Percentiles rank a stretch among this genome's conserved stretches.
These are phyloP conservation scores for Agrocybe pediades DNA, from an alignment of 768 basidiomycete species.

Conservation along the genomic window DNA sequence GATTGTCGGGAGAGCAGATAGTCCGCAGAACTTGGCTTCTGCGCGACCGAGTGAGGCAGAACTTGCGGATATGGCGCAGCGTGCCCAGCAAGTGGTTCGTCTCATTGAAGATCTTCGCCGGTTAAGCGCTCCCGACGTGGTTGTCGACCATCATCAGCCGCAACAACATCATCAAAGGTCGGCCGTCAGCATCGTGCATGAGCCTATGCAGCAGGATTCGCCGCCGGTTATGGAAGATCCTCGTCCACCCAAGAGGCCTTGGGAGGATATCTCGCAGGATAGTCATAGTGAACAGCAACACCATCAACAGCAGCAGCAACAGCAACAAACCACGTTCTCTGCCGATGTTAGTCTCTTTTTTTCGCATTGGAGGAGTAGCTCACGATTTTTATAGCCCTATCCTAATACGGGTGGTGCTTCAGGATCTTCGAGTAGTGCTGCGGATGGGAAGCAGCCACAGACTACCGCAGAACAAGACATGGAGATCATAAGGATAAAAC, in stretches of 20 bases:
- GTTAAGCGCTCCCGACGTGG: slow-evolving; percentile 36
- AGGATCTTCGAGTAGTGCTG: background rate
- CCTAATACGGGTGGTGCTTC: slow-evolving; percentile 14
- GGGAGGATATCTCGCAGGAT: slow-evolving; percentile 71
- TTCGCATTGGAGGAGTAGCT: background rate
- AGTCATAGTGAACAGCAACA: slow-evolving; percentile 20
- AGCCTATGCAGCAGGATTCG: slow-evolving; percentile 16
- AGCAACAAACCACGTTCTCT: slow-evolving; percentile 27
- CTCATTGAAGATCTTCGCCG: slow-evolving; percentile 65
- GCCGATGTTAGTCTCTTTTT: background rate
- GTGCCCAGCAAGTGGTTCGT: slow-evolving; percentile 66
- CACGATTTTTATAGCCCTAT: background rate
- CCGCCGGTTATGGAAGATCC: slow-evolving; percentile 38
- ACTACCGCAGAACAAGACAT: slow-evolving; percentile 81
- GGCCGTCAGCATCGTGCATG: slow-evolving; percentile 23
- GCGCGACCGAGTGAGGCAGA: slow-evolving; percentile 55
- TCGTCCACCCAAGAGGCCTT: slow-evolving; percentile 75
- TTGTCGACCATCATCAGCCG: slow-evolving; percentile 17
- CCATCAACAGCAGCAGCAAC: slow-evolving; percentile 37
- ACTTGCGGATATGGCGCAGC: slow-evolving; percentile 68
- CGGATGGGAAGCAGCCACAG: slow-evolving; percentile 37
- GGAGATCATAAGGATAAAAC: slow-evolving; percentile 81
- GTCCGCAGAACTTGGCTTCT: slow-evolving; percentile 34
- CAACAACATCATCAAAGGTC: slow-evolving; percentile 24
- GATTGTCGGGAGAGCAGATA: too few species aligned